These are phyloP conservation scores for Colletotrichum tofieldiae DNA, from an alignment of 2,329 filamentous ascomycete species.

Conservation along the genomic window DNA sequence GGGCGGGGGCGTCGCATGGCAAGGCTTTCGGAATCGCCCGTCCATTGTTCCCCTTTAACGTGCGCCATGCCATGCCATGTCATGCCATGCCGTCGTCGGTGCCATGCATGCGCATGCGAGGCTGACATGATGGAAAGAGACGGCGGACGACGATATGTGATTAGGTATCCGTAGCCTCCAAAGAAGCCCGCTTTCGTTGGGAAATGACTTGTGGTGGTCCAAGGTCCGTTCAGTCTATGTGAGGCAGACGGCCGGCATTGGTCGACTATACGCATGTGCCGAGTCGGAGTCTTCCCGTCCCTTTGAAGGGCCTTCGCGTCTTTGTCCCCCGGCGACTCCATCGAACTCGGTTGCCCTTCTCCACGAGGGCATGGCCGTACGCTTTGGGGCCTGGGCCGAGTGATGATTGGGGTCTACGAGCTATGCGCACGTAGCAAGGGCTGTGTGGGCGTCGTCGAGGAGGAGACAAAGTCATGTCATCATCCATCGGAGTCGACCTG, in stretches of 20 bases:
- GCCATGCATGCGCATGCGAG: slow-evolving; percentile 7
- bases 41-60: slow-evolving; percentile 9
- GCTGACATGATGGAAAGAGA: slow-evolving; percentile 23
- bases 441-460: no score
- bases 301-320: background rate
- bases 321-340: background rate
- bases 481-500: background rate
- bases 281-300: background rate
- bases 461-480: slow-evolving; percentile 9
- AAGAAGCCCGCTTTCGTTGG: background rate
- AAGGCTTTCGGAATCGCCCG: slow-evolving; percentile 19
- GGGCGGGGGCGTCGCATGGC: background rate
- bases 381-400: slow-evolving; percentile 25
- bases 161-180: background rate
- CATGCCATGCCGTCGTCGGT: background rate
- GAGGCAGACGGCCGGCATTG: slow-evolving; percentile 10
- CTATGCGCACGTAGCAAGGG: background rate
- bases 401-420: background rate
- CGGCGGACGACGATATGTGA: slow-evolving; percentile 8
- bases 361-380: background rate
- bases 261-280: background rate
- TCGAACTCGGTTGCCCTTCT: background rate
- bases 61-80: background rate
- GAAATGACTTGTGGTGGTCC: background rate
- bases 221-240: background rate